These are phyloP conservation scores for Enterocytospora artemiae DNA, from an alignment of 371 early-diverging fungal species.

Conservation along the genomic window DNA sequence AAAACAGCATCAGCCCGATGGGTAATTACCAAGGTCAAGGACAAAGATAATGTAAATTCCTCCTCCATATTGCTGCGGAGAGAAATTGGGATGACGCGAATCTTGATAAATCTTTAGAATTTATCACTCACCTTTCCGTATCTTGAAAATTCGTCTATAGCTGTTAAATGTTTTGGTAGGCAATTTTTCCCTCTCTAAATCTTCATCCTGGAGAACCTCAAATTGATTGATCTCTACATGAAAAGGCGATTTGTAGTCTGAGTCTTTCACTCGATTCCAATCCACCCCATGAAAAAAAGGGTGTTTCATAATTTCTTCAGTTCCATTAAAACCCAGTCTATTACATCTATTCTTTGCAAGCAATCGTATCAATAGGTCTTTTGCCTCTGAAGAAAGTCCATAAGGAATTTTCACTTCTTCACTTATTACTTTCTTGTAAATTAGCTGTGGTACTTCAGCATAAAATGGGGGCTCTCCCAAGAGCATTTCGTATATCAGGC, in stretches of 20 bases:
- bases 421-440: slow-evolving; percentile 49
- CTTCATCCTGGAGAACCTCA: neutral
- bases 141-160: slow-evolving; percentile 11
- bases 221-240: slow-evolving; percentile 61
- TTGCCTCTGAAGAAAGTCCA: slow-evolving; percentile 69
- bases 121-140: too few species aligned
- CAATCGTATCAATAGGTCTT: slow-evolving; percentile 55
- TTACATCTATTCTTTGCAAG: slow-evolving; percentile 65
- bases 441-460: slow-evolving; percentile 34
- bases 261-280: slow-evolving; percentile 71
- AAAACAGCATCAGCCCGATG: too few species aligned
- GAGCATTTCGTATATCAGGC: slow-evolving; percentile 86
- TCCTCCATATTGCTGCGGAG: too few species aligned
- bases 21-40: too few species aligned
- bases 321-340: slow-evolving; percentile 66
- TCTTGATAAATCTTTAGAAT: too few species aligned
- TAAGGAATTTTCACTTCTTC: slow-evolving; percentile 61
- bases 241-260: slow-evolving; percentile 69
- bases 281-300: slow-evolving; percentile 70
- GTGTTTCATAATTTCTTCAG: slow-evolving; percentile 67
- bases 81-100: too few species aligned
- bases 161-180: neutral
- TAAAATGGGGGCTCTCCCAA: slow-evolving; percentile 78
- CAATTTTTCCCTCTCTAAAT: neutral
- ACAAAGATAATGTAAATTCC: too few species aligned